phyloP scores from a whole-genome alignment of 2,329 filamentous ascomycete genomes.

The Diaporthe citri region DNA sequence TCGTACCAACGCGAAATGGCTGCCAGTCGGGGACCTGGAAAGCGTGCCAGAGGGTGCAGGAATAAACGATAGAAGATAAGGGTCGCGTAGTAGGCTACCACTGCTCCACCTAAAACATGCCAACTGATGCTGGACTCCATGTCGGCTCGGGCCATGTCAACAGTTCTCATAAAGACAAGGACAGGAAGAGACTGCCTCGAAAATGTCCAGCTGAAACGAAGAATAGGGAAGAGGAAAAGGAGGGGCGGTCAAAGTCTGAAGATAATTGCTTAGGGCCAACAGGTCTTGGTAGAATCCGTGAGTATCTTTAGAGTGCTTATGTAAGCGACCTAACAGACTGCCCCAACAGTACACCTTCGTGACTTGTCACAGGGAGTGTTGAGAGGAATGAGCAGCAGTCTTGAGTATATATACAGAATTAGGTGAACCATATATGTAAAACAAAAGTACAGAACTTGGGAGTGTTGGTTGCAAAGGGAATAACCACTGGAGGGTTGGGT shows the following conservation, averaged over 20 bases:
- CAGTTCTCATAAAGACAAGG: background rate
- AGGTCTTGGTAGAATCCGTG: background rate
- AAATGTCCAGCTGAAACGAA: too few relatives aligned
- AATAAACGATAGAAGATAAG: conserved; percentile 46
- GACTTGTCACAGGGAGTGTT: background rate
- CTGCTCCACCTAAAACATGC: background rate
- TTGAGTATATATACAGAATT: background rate
- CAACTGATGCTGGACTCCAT: background rate
- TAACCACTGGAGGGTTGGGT: too few relatives aligned
- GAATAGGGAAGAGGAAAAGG: background rate
- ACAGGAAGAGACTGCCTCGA: background rate
- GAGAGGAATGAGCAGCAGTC: background rate
- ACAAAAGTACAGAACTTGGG: background rate
- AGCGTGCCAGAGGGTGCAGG: conserved; percentile 54
- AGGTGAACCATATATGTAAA: background rate
- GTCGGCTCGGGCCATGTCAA: background rate
- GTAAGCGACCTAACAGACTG: background rate
- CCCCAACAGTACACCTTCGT: too few relatives aligned
- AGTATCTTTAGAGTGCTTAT: background rate
- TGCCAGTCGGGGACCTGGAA: conserved; percentile 56
- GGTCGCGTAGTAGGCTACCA: background rate
- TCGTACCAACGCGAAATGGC: conserved; percentile 56
- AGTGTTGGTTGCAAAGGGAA: background rate
- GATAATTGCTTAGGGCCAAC: background rate
- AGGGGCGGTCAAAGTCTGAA: background rate